Evolutionary conservation across 345 rosid genomes (phyloP), one percentile per base, ranked within the genome.

Genomic region (Hibiscus tridactylites): DNA sequence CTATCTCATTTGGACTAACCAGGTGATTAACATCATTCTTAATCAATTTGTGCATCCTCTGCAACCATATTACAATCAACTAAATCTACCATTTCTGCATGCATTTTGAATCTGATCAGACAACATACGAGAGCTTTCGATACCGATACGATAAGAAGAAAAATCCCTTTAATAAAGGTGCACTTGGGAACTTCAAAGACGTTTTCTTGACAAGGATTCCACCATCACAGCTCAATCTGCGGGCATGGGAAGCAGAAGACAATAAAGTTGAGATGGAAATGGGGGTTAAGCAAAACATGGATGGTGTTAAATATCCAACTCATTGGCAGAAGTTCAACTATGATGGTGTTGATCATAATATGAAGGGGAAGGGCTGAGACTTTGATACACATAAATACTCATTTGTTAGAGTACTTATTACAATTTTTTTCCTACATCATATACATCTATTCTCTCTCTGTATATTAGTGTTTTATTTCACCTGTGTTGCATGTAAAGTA

Each of bases 41-140:
- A 37, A 37, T 37, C 42, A 37, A 37, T 39, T 39, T 39, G 2
- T 44, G 13, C 10, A 44, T 26, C n/a, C 10, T 54, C 6, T 52
- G 7, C 19, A 54, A 16, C 9, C 56, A 52, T 52, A 52, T 15
- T n/a, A 17, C n/a, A 21, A 19, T 21, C 9, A 9, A 56, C 12
- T 9, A 56, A 9, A 19, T 4, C 4, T 56, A 13, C 9, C 21
- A 5, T 5, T 58, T 58, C 24, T 44, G 13, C 47, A 10, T 54
- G 64, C 9, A 37, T 3, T 17, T 31, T n/a, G 5, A 70, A 61
- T 56, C 75, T 10, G 47, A 44, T 81, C 86, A 96, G 99, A 92
- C 98, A 57, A 96, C 99, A 2, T 96, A 96, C 46, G 99, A 96
- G 82, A 96, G 93, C 76, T 96, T 96, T 75, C 81, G 97, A 71